Base-by-base conservation (phyloP, 2,329 filamentous ascomycete genomes). In the Venturia asperata region DNA sequence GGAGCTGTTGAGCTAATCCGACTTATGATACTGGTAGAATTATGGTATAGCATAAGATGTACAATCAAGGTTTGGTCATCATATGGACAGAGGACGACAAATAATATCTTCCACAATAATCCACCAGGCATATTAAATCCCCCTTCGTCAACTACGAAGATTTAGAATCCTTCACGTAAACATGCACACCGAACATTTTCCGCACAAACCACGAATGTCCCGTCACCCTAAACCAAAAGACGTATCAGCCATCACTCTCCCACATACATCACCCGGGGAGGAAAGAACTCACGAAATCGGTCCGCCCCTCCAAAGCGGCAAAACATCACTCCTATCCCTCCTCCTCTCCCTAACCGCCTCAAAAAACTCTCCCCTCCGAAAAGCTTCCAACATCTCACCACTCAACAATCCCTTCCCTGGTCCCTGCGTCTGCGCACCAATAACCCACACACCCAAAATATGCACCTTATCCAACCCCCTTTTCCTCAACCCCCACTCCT, bases 1-100 rank as follows among this genome's bases (percentile, higher is more conserved):
- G 76, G 90, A 97, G 76, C 79, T 99, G 70, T 82, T 99, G 61
- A 91, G 88, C 71, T 84, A 69, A 19, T 45, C 15, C n/a, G 13
- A 21, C 7, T 37, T 11, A 58, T 21, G 52, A 37, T 27, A 15
- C 47, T 15, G 27, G 21, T 15, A 13, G 47, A 21, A 11, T 13
- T 27, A 15, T 58, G 19, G 52, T 27, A 58, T 37, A 34, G 30
- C 52, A 37, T 58, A 27, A 27, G 17, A n/a, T 34, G 30, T 11
- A 37, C 13, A n/a, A 58, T 9, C 37, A 9, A 21, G 10, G 5
- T 56, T 58, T 37, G 52, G 17, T 19, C 19, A n/a, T 19, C 17
- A 37, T 5, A 19, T 58, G 30, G 37, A 17, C 52, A 27, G 21
- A 52, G 47, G 21, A 52, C 47, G 21, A 11, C 21, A 24, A 10